Evolutionary conservation across 371 early-diverging fungal species (phyloP).

Genomic region (Syncephalastrum monosporum): DNA sequence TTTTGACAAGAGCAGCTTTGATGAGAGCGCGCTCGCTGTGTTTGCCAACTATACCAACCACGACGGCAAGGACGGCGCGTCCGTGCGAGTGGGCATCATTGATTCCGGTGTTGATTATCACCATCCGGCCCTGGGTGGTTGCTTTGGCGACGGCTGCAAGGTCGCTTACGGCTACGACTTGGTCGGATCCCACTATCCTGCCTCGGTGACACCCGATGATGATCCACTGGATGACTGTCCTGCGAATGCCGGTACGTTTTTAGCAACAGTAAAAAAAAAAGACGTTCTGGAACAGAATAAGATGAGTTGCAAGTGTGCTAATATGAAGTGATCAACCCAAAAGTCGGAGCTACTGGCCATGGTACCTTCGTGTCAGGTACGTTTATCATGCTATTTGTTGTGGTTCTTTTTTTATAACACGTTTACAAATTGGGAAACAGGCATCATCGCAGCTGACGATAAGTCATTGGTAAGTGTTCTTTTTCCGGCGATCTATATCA

Average conservation of each 20-base stretch:
- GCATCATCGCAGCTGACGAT: slow-evolving; percentile 58
- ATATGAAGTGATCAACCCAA: too few relatives aligned
- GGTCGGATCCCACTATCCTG: slow-evolving; percentile 39
- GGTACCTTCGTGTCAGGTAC: slow-evolving; percentile 63
- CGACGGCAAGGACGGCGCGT: slow-evolving; percentile 31
- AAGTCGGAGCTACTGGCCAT: slow-evolving; percentile 36
- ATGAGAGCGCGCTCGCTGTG: too few relatives aligned
- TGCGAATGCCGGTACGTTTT: too few relatives aligned
- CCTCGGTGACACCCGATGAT: slow-evolving; percentile 24
- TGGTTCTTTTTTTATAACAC: background rate
- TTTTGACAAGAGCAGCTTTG: too few relatives aligned
- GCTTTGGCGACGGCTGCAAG: slow-evolving; percentile 58
- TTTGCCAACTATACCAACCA: too few relatives aligned
- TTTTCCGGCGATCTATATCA: background rate
- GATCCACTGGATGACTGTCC: slow-evolving; percentile 56
- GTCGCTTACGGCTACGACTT: slow-evolving; percentile 54
- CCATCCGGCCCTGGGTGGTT: slow-evolving; percentile 67
- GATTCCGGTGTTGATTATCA: slow-evolving; percentile 56
- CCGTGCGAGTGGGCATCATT: slow-evolving; percentile 66
- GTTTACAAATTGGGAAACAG: background rate
- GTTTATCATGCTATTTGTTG: background rate
- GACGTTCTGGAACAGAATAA: too few relatives aligned
- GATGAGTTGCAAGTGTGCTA: background rate
- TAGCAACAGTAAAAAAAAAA: too few relatives aligned
- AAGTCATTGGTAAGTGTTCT: slow-evolving; percentile 21